These are phyloP conservation scores for Barbatosphaeria neglecta DNA, from an alignment of 495 filamentous ascomycete genomes.

Conservation along the genomic window DNA sequence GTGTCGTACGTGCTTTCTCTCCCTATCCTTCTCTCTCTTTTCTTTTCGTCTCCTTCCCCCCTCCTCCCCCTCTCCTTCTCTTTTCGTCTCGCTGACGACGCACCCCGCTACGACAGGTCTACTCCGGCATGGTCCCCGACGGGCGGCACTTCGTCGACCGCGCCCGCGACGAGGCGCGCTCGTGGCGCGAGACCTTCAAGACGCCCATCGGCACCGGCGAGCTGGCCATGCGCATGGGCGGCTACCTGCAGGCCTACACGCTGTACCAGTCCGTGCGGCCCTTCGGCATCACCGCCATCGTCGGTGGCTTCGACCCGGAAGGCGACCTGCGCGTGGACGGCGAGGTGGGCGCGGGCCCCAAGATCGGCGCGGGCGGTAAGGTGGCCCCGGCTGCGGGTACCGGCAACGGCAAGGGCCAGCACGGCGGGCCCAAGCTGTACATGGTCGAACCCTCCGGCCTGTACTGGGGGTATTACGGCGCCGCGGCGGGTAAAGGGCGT, in stretches of 20 bases:
- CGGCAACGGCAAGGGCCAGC: slow-evolving; percentile 55
- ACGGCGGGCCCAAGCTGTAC: slow-evolving; percentile 85
- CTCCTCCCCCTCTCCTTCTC: neutral
- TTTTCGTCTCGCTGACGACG: neutral
- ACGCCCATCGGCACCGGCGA: slow-evolving; percentile 77
- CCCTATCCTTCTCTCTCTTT: neutral
- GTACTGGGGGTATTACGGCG: slow-evolving; percentile 98
- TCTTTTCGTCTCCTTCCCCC: neutral
- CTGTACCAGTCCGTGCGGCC: slow-evolving; percentile 92
- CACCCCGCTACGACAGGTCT: slow-evolving; percentile 53
- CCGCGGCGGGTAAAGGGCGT: slow-evolving; percentile 89
- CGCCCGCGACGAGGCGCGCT: slow-evolving; percentile 82
- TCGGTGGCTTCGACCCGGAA: slow-evolving; percentile 87
- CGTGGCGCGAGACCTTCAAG: slow-evolving; percentile 84
- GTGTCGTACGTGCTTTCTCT: slow-evolving; percentile 57
- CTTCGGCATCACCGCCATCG: slow-evolving; percentile 89
- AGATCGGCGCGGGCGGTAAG: slow-evolving; percentile 70
- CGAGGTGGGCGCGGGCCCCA: slow-evolving; percentile 70
- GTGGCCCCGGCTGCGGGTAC: too few relatives aligned
- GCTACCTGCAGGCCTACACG: slow-evolving; percentile 94
- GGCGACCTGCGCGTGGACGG: slow-evolving; percentile 70
- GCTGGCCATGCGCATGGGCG: slow-evolving; percentile 80
- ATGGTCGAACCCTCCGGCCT: slow-evolving; percentile 97
- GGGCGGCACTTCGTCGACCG: slow-evolving; percentile 90
- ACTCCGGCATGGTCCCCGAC: slow-evolving; percentile 86